phyloP scores from a whole-genome alignment of 106 monocot species.

The Allium sativum region DNA sequence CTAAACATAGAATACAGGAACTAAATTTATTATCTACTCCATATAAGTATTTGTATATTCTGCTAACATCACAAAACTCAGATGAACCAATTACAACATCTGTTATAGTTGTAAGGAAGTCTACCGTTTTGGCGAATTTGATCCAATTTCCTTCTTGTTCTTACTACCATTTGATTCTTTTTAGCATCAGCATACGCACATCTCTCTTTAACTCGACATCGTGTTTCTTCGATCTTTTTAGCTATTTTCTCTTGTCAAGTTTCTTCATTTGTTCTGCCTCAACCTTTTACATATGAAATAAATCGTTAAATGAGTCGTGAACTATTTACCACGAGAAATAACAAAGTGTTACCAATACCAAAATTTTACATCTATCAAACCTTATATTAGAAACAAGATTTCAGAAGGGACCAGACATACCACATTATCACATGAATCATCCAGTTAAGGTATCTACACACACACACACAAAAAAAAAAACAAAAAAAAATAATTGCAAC shows the following conservation, averaged over 20 bases:
- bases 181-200: conserved; percentile 39
- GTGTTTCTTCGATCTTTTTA: conserved; percentile 20
- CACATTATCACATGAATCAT: background rate
- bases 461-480: too few relatives aligned
- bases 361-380: background rate
- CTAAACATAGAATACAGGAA: too few relatives aligned
- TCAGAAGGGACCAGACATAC: background rate
- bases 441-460: too few relatives aligned
- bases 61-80: background rate
- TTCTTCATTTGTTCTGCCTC: conserved; percentile 46
- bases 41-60: too few relatives aligned
- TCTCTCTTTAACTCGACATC: conserved; percentile 33
- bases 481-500: too few relatives aligned
- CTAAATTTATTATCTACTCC: too few relatives aligned
- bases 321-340: background rate
- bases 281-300: conserved; percentile 19
- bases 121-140: conserved; percentile 40
- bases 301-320: background rate
- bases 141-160: conserved; percentile 32
- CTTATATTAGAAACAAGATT: background rate
- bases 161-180: conserved; percentile 29
- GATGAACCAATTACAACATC: conserved; percentile 50
- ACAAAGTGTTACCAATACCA: background rate
- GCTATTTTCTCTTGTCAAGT: conserved; percentile 37
- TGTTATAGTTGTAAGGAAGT: conserved; percentile 17